phyloP scores from a whole-genome alignment of 345 rosid species.

The Firmiana major region DNA sequence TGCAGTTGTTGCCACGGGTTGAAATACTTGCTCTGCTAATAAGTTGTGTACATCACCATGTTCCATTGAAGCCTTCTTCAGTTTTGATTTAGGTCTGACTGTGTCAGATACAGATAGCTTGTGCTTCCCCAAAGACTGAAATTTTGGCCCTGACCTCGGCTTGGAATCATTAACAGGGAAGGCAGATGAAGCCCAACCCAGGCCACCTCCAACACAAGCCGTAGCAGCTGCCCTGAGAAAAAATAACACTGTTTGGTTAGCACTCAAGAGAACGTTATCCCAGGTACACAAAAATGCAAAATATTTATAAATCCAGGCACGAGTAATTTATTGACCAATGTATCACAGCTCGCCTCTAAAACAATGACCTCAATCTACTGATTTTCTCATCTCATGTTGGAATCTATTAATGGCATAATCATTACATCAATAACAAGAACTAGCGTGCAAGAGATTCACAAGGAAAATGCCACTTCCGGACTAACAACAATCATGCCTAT shows the following conservation, averaged over 20 bases:
- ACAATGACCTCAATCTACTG: background rate
- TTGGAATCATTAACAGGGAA: conserved; percentile 58
- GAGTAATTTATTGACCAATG: background rate
- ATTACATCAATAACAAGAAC: background rate
- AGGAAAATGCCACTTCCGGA: conserved; percentile 1
- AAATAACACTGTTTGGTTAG: conserved; percentile 3
- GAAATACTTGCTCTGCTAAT: conserved; percentile 27
- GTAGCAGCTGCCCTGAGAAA: conserved; percentile 60
- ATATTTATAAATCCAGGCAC: background rate
- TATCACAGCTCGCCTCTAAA: background rate
- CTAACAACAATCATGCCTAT: background rate
- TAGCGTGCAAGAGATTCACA: background rate
- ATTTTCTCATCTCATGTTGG: background rate
- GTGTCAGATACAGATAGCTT: conserved; percentile 51
- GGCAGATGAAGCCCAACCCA: conserved; percentile 60
- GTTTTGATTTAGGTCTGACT: conserved; percentile 57
- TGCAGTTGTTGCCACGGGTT: conserved; percentile 20
- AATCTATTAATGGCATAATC: background rate
- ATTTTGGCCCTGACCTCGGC: conserved; percentile 43
- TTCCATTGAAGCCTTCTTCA: conserved; percentile 48
- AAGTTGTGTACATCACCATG: conserved; percentile 29
- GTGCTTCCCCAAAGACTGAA: conserved; percentile 73
- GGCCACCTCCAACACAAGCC: conserved; percentile 50
- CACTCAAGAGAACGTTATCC: conserved; percentile 7
- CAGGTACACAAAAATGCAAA: background rate